Base-by-base conservation (phyloP, 2,329 filamentous ascomycete species). In the Leptographium procerum region DNA sequence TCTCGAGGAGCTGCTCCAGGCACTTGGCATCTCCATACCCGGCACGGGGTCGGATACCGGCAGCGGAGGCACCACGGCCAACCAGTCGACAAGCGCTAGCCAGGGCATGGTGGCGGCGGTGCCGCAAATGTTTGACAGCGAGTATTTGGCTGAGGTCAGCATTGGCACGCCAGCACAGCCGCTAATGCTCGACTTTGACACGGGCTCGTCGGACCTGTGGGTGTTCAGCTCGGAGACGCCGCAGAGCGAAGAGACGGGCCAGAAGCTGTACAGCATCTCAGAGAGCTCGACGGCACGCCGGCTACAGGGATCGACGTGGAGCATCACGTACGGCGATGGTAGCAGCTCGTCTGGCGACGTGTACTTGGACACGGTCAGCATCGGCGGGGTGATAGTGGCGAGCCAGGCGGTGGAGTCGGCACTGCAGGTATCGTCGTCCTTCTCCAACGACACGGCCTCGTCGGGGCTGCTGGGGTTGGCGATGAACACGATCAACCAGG, bases 111-210 rank as follows among this genome's bases (percentile, higher is more conserved):
- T n/a, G n/a, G n/a, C n/a, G n/a, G n/a, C n/a, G n/a, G n/a, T n/a
- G n/a, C n/a, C n/a, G n/a, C n/a, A n/a, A n/a, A n/a, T n/a, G n/a
- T n/a, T n/a, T n/a, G n/a, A n/a, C n/a, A n/a, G n/a, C n/a, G n/a
- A n/a, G n/a, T n/a, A n/a, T n/a, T n/a, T n/a, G n/a, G n/a, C n/a
- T n/a, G n/a, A n/a, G n/a, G 83, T 88, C 57, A 78, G 75, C 26
- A 74, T 87, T 65, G 85, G 84, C 59, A 75, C 64, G 1, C 71
- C 70, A 36, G 66, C 70, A 11, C 78, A 80, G 63, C 82, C 75
- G 9, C 65, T 88, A 65, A 78, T 81, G 63, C 72, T 88, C 63
- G 81, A 87, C 68, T 82, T 87, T 63, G 85, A 88, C 65, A 88
- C 85, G 43, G 85, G 84, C 28, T 85, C 81, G 56, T 77, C 83